Percentiles rank a stretch among this genome's conserved stretches.
Evolutionary conservation across 2,329 filamentous ascomycete genomes (phyloP).

Genomic region (Alternaria metachromatica): DNA sequence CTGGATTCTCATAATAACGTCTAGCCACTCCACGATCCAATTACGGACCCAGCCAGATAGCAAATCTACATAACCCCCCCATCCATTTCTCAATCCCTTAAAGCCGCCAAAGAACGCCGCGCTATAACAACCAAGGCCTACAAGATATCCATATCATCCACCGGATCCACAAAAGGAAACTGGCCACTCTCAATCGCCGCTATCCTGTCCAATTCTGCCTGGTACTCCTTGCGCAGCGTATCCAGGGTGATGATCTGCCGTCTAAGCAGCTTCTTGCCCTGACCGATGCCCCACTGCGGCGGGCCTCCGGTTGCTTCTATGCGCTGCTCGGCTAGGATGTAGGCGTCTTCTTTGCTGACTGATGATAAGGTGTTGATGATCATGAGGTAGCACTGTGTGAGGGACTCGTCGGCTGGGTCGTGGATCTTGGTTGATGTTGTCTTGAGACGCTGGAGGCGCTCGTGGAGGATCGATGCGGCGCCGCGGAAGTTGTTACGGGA

Average conservation of each 20-base stretch:
- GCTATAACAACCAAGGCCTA: conserved; percentile 17
- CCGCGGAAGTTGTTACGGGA: conserved; percentile 86
- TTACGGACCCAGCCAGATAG: not conserved
- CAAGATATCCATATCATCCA: conserved; percentile 48
- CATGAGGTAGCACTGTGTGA: conserved; percentile 80
- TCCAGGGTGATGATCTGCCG: conserved; percentile 83
- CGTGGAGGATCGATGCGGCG: conserved; percentile 64
- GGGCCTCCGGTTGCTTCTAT: conserved; percentile 48
- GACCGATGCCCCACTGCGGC: conserved; percentile 38
- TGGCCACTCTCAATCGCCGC: conserved; percentile 87
- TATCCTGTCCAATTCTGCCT: conserved; percentile 85
- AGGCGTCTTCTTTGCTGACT: conserved; percentile 80
- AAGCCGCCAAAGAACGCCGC: not conserved
- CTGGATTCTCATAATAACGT: not conserved
- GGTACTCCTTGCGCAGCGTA: conserved; percentile 87
- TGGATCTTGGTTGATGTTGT: conserved; percentile 48
- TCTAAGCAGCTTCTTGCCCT: conserved; percentile 56
- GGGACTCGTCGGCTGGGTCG: conserved; percentile 59
- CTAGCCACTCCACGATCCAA: not conserved
- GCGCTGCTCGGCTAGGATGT: conserved; percentile 68
- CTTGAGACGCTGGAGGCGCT: conserved; percentile 61
- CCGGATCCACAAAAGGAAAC: conserved; percentile 71
- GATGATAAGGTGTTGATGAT: conserved; percentile 93
- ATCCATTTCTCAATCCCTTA: not conserved
- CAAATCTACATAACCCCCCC: not conserved